phyloP scores from a whole-genome alignment of 768 basidiomycete species.

The Mrakia hoshinonis region DNA sequence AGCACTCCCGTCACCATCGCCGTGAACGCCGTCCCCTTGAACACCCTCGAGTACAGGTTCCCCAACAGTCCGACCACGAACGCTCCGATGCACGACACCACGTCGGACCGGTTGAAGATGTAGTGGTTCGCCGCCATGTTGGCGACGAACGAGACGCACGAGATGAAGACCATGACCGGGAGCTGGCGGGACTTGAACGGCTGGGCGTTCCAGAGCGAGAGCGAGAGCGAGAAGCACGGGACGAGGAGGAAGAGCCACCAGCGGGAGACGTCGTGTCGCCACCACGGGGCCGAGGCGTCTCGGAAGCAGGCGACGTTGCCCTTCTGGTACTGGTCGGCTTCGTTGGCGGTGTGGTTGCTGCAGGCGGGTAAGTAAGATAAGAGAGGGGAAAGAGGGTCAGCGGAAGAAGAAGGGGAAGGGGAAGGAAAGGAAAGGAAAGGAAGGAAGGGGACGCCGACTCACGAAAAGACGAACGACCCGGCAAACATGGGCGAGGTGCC shows the following conservation, averaged over 20 bases:
- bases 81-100: conserved; percentile 10
- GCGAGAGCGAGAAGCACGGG: neutral
- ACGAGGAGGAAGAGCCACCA: conserved; percentile 19
- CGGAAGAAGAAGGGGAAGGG: neutral
- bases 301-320: conserved; percentile 4
- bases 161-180: conserved; percentile 3
- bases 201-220: neutral
- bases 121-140: conserved; percentile 54
- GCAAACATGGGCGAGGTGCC: conserved; percentile 12
- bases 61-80: conserved; percentile 9
- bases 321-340: neutral
- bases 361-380: too few relatives aligned
- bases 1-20: conserved; percentile 5
- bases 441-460: neutral
- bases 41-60: conserved; percentile 13
- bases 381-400: neutral
- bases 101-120: conserved; percentile 14
- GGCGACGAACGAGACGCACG: conserved; percentile 10
- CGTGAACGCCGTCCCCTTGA: conserved; percentile 7
- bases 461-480: conserved; percentile 16
- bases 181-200: neutral
- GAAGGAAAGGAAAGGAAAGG: neutral
- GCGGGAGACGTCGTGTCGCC: conserved; percentile 6
- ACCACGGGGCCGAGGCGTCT: neutral
- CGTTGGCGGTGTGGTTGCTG: conserved; percentile 12